Percentiles rank a stretch among this genome's conserved stretches.
Evolutionary conservation across 2,329 filamentous ascomycete genomes (phyloP).

Genomic region (Penicillium sp.): DNA sequence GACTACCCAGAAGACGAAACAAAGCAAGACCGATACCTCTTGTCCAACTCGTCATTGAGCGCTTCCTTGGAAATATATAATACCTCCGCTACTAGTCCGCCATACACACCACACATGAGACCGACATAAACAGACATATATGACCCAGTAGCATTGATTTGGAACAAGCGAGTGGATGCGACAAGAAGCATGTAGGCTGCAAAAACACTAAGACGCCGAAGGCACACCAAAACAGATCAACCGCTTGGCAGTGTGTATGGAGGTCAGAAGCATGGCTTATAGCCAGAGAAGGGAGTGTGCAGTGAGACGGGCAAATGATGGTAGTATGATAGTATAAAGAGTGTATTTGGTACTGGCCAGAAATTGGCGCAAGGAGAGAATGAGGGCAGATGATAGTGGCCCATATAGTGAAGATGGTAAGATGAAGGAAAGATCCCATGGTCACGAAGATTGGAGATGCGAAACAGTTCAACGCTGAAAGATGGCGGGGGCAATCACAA

Average conservation of each 20-base stretch:
- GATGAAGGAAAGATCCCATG: constrained; percentile 7
- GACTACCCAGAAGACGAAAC: constrained; percentile 12
- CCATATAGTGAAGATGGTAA: constrained; percentile 9
- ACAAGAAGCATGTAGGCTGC: constrained; percentile 16
- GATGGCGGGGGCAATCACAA: constrained; percentile 4
- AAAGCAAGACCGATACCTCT: constrained; percentile 16
- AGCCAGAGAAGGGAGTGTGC: constrained; percentile 22
- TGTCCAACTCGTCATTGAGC: constrained; percentile 13
- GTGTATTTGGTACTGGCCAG: constrained; percentile 19
- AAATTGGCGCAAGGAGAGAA: constrained; percentile 12
- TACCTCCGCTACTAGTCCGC: constrained; percentile 2
- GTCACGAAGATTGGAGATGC: constrained; percentile 1
- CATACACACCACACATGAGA: constrained; percentile 4
- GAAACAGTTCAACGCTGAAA: constrained; percentile 4
- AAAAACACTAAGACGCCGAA: constrained; percentile 24
- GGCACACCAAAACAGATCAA: constrained; percentile 22
- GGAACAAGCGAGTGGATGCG: constrained; percentile 23
- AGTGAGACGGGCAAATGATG: constrained; percentile 9
- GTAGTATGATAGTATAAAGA: constrained; percentile 18
- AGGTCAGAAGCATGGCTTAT: constrained; percentile 14
- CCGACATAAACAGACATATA: constrained; percentile 13
- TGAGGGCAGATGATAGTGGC: constrained; percentile 3
- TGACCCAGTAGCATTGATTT: constrained; percentile 21
- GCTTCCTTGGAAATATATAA: constrained; percentile 17
- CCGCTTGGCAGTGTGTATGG: constrained; percentile 27